Evolutionary conservation across 2,329 filamentous ascomycete genomes (phyloP).

Genomic region (Cladobotryum mycophilum): DNA sequence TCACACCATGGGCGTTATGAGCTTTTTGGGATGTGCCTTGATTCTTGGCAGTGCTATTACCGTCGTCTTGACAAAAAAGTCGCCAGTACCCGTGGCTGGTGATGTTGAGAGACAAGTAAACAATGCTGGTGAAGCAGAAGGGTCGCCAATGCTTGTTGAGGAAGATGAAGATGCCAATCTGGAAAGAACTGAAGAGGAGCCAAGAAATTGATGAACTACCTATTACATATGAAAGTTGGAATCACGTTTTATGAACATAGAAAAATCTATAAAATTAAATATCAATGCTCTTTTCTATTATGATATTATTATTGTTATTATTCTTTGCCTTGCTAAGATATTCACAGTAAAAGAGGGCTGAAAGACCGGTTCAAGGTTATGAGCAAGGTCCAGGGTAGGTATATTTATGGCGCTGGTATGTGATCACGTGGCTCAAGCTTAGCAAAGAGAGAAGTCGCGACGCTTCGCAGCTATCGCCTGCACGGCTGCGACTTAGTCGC

Average conservation of each 20-base stretch:
- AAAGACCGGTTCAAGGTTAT: background rate
- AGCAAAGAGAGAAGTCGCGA: conserved; percentile 18
- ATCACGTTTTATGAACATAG: no score
- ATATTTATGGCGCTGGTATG: rapidly evolving
- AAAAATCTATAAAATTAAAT: background rate
- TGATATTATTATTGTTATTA: no score
- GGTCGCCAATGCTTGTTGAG: conserved; percentile 34
- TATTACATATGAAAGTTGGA: background rate
- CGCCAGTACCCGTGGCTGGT: conserved; percentile 21
- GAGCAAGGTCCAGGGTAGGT: conserved; percentile 13
- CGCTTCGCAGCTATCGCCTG: conserved; percentile 21
- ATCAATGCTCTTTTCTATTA: no score
- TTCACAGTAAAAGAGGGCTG: no score
- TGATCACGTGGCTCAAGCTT: conserved; percentile 23
- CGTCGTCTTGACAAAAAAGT: conserved; percentile 40
- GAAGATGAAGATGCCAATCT: conserved; percentile 19
- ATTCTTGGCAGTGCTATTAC: conserved; percentile 49
- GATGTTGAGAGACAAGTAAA: conserved; percentile 31
- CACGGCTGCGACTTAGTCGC: conserved; percentile 25
- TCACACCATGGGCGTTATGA: conserved; percentile 43
- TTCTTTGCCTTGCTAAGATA: no score
- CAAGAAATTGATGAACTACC: background rate
- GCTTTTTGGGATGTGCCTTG: conserved; percentile 44
- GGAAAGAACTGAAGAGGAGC: background rate
- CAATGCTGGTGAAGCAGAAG: conserved; percentile 28